Base-by-base conservation (phyloP, 75 land plant species). In the Chamaecyparis obtusa region DNA sequence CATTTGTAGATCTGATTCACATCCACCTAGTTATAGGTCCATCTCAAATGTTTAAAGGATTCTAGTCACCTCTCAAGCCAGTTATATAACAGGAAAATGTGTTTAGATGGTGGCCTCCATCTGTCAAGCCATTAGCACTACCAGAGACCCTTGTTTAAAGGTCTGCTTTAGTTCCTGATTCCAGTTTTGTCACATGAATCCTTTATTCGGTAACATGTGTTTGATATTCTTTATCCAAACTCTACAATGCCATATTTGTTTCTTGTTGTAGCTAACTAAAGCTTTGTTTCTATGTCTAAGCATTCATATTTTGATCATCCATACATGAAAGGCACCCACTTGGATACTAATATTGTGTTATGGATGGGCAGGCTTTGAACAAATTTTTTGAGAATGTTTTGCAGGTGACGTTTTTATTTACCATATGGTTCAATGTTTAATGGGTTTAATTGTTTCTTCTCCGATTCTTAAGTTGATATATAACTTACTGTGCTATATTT, bases 311-410 rank as follows among this genome's bases (percentile, higher is more conserved):
- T 78, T 78, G n/a, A 19, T 78, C 44, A 78, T 78, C 81, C 81
- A 19, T 41, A 21, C 39, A 39, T 39, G 46, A 78, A 41, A 78
- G 16, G 36, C 10, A 78, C n/a, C 79, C 11, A 5, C 35, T 14
- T 35, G 78, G 78, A 78, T 78, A 19, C 81, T 78, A 41, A 78
- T 24, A 24, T 37, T 37, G 46, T 19, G 39, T 39, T 78, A 78
- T 78, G 81, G 27, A 33, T 84, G 69, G 54, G 75, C 93, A 95
- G 96, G 97, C 99, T 64, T 78, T 98, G 71, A 98, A 92, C 24
- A 95, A 94, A 81, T 98, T 96, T 85, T 98, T 95, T 83, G 99
- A 96, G 90, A 95, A 94, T 88, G 97, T 98, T 82, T 80, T 96
- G 77, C 99, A 97, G 92, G 97, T 96, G 30, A 55, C 57, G 72